Evolutionary conservation across 2,329 filamentous ascomycete species (phyloP), one percentile per base, ranked within the genome.

Genomic region (Ophiostoma populinum): DNA sequence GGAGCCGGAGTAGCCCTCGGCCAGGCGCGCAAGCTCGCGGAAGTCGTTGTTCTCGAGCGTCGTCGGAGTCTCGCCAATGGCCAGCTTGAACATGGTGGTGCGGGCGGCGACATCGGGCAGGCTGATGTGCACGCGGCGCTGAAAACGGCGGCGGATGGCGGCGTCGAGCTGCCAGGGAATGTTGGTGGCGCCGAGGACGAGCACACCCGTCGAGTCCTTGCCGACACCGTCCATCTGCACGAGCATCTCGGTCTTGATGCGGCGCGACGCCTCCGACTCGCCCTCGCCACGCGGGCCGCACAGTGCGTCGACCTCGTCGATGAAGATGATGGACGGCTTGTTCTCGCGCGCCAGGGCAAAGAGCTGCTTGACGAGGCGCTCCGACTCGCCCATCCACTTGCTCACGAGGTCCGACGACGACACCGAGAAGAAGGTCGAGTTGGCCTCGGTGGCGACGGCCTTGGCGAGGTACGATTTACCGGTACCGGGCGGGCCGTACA

Each of bases 371-470:
- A 98, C 90, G 47, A 98, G 69, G 82, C 85, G 74, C 72, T 98
- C 90, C 65, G 81, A 92, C 59, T 98, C 90, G 62, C 90, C 90
- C 90, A 98, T 98, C 90, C 90, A 98, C 55, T 98, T 98, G 55
- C 83, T 93, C 41, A 98, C 90, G 56, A 98, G 57, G 54, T 98
- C 90, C 52, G 83, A 92, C 65, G 82, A 92, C 59, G 82, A 92
- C 45, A 98, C 87, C 51, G 85, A 94, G 68, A 98, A 98, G 55
- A 98, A 98, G 4, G 90, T 95, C 57, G 86, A 94, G 57, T 98
- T 95, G 40, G 90, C 90, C 58, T 98, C 90, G 13, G 90, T 98
- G 35, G 90, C 90, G 34, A 98, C 87, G 3, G 90, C 90, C 57
- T 95, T 98, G 42, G 90, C 90, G 36, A 98, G 63, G 56, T 94